phyloP scores from a whole-genome alignment of 2,329 filamentous ascomycete species.

The Talaromyces atroroseus region DNA sequence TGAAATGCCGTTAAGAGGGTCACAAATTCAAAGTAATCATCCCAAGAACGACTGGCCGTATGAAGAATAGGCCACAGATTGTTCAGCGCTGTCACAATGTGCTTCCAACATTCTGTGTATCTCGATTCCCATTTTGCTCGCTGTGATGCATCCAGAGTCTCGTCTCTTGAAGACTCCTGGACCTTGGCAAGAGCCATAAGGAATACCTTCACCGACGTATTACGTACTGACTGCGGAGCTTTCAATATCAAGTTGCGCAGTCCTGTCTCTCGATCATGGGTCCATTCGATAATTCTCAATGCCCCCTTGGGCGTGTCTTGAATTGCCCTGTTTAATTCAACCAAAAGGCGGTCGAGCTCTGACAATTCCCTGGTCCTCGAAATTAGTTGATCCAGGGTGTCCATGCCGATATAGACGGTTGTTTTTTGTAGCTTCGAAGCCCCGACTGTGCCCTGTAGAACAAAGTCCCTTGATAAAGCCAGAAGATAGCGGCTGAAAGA shows the following conservation, averaged over 20 bases:
- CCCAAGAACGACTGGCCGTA: slow-evolving; percentile 61
- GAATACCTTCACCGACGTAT: slow-evolving; percentile 48
- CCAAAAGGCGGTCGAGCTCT: slow-evolving; percentile 54
- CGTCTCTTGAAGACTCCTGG: slow-evolving; percentile 32
- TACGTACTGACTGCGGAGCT: slow-evolving; percentile 56
- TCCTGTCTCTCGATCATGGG: slow-evolving; percentile 49
- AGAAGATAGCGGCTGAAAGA: slow-evolving; percentile 62
- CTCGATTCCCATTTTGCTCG: slow-evolving; percentile 22
- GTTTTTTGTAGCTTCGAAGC: slow-evolving; percentile 43
- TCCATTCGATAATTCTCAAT: slow-evolving; percentile 57
- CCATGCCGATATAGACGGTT: slow-evolving; percentile 39
- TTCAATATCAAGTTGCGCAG: slow-evolving; percentile 62
- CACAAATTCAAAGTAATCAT: slow-evolving; percentile 69
- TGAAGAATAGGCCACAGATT: slow-evolving; percentile 61
- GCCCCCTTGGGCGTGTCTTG: slow-evolving; percentile 52
- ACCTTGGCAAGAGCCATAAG: slow-evolving; percentile 50
- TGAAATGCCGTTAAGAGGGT: slow-evolving; percentile 61
- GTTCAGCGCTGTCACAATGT: slow-evolving; percentile 45
- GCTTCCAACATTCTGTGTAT: slow-evolving; percentile 26
- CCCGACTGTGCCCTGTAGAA: slow-evolving; percentile 45
- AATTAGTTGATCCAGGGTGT: slow-evolving; percentile 70
- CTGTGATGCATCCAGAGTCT: slow-evolving; percentile 22
- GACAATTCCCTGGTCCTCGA: slow-evolving; percentile 64
- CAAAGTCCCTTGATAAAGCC: slow-evolving; percentile 48
- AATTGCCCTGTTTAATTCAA: slow-evolving; percentile 48